These are phyloP conservation scores for Diplocarpon mali DNA, from an alignment of 2,329 filamentous ascomycete species.

Conservation along the genomic window DNA sequence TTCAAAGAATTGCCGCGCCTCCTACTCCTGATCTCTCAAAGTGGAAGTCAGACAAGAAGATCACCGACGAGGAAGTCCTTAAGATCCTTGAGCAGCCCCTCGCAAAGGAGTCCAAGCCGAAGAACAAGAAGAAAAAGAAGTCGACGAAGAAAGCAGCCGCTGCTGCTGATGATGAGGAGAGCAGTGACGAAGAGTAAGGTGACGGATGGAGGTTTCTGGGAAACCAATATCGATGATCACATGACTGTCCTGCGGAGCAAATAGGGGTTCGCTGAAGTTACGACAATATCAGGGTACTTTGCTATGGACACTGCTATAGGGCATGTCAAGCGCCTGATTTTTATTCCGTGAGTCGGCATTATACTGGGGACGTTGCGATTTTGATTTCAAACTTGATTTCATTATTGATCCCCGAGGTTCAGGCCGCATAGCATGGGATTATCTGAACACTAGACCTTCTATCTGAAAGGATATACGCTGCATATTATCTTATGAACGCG, in stretches of 20 bases:
- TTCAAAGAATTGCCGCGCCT: conserved; percentile 74
- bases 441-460: too few species aligned
- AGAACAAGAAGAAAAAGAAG: conserved; percentile 76
- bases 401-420: too few species aligned
- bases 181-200: conserved; percentile 29
- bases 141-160: conserved; percentile 32
- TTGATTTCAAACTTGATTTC: too few species aligned
- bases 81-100: conserved; percentile 88
- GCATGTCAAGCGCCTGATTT: conserved; percentile 16
- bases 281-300: not conserved
- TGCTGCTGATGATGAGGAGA: conserved; percentile 24
- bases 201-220: not conserved
- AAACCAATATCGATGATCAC: not conserved
- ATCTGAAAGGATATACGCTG: too few species aligned
- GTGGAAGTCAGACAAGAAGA: conserved; percentile 95
- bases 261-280: not conserved
- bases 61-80: conserved; percentile 87
- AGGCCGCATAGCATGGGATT: too few species aligned
- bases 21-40: conserved; percentile 67
- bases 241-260: not conserved
- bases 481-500: too few species aligned
- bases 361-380: too few species aligned
- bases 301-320: conserved; percentile 8
- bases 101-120: conserved; percentile 78
- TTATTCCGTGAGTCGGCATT: conserved; percentile 5